Conservation (phyloP, 2,329 filamentous ascomycete genomes). For the Coniochaeta sp. region DNA sequence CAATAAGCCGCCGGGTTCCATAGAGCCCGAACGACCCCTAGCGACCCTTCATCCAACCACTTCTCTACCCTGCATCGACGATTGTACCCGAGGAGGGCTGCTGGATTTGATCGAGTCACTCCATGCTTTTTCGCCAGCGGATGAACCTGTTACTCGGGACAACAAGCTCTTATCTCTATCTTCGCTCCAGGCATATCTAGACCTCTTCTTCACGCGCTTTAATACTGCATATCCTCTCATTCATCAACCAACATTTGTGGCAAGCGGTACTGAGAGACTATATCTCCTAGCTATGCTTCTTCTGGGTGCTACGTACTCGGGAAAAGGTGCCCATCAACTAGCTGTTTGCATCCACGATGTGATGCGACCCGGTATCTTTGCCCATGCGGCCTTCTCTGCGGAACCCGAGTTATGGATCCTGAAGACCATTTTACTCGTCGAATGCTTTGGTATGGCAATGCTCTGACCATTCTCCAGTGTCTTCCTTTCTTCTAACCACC, state of each 20-base stretch:
- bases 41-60: slow-evolving; percentile 13
- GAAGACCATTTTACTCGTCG: slow-evolving; percentile 54
- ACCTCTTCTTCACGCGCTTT: slow-evolving; percentile 54
- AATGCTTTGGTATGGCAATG: slow-evolving; percentile 55
- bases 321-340: slow-evolving; percentile 50
- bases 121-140: slow-evolving; percentile 38
- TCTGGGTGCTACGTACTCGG: slow-evolving; percentile 55
- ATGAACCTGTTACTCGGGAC: slow-evolving; percentile 30
- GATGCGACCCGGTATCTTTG: slow-evolving; percentile 51
- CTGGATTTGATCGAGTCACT: slow-evolving; percentile 40
- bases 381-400: slow-evolving; percentile 47
- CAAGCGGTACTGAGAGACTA: slow-evolving; percentile 39
- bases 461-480: neutral
- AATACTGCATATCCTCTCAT: slow-evolving; percentile 54
- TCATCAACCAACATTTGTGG: slow-evolving; percentile 49
- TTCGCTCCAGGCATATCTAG: slow-evolving; percentile 47
- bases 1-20: neutral
- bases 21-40: slow-evolving; percentile 21
- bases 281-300: slow-evolving; percentile 47
- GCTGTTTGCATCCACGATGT: slow-evolving; percentile 57
- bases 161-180: slow-evolving; percentile 35
- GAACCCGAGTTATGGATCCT: slow-evolving; percentile 55
- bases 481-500: neutral
- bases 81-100: slow-evolving; percentile 30
- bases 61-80: slow-evolving; percentile 26